Evolutionary conservation across 1,284 basidiomycete genomes (phyloP), one percentile per base, ranked within the genome.

Genomic region (Vanrija humicola): DNA sequence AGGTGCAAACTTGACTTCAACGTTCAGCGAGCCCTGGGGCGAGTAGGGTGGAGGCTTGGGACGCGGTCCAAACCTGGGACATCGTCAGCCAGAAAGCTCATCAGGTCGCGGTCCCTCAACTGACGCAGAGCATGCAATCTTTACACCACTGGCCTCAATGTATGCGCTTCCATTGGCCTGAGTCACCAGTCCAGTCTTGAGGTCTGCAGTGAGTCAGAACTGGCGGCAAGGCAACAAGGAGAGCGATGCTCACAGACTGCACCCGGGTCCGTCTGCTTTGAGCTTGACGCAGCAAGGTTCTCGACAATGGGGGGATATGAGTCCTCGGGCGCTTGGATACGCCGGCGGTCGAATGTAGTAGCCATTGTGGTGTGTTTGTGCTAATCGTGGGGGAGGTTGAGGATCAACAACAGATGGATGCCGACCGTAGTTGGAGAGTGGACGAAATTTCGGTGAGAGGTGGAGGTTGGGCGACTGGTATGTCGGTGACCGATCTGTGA

Each of bases 161-260:
- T 97, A 98, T 10, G 90, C 90, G 43, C 91, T 95, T 0, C 95
- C 95, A 67, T 92, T 93, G 1, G 95, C 93, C 76, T 95, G 92
- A 55, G 80, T 88, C 48, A 96, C 90, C 8, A 98, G 78, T 5
- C 92, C 91, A 18, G 90, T 86, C 71, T 92, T 86, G 46, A 98
- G 79, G 76, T 91, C 94, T 96, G 69, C 19, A 38, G n/a, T 28
- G 23, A 2, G 34, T 34, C 9, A 34, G 34, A 12, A 29, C 28
- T 34, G 34, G 10, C 34, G 14, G 34, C 9, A 12, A 5, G 34
- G 34, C 12, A 5, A 10, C 12, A 14, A 5, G 34, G 14, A 34
- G 34, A 15, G 9, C 4, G 34, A 34, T 14, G 12, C 34, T 14
- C 12, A 34, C 34, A 34, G 34, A 34, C 34, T 34, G 34, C 9